These are phyloP conservation scores for Verbascum thapsus DNA, from an alignment of 257 asterid genomes.

Conservation along the genomic window DNA sequence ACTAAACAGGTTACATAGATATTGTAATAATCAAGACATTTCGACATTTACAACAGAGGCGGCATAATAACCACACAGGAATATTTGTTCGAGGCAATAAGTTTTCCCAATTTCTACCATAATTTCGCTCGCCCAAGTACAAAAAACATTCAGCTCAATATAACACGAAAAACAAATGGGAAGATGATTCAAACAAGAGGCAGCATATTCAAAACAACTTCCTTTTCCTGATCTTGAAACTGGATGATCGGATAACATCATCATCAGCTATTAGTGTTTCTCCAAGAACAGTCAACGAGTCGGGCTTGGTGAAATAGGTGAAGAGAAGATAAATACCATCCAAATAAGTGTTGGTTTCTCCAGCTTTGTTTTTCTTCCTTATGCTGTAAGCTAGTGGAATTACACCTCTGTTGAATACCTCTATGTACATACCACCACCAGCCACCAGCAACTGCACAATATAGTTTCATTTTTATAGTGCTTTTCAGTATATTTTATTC, in stretches of 20 bases:
- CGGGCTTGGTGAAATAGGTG: constrained; percentile 93
- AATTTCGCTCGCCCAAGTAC: constrained; percentile 16
- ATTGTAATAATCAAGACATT: not conserved
- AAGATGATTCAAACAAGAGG: not conserved
- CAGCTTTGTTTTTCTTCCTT: constrained; percentile 79
- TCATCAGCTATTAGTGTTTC: constrained; percentile 65
- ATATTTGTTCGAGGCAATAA: not conserved
- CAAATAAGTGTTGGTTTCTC: constrained; percentile 87
- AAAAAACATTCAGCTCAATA: constrained; percentile 16
- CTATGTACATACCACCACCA: constrained; percentile 97
- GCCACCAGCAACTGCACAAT: constrained; percentile 77
- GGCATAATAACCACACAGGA: not conserved
- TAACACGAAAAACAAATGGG: not conserved
- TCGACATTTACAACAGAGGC: not conserved
- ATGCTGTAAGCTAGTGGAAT: constrained; percentile 91
- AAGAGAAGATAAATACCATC: constrained; percentile 94
- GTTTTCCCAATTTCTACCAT: not conserved
- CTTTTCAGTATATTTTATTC: too few species aligned
- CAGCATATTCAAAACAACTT: constrained; percentile 39
- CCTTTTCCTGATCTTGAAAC: constrained; percentile 84
- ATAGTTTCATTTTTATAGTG: constrained; percentile 2
- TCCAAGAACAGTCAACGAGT: constrained; percentile 50
- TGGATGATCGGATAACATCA: constrained; percentile 72
- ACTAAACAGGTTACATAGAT: not conserved
- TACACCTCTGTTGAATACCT: constrained; percentile 93